These are phyloP conservation scores for Scheffersomyces titani DNA, from an alignment of 1,139 yeast species.

Conservation along the genomic window DNA sequence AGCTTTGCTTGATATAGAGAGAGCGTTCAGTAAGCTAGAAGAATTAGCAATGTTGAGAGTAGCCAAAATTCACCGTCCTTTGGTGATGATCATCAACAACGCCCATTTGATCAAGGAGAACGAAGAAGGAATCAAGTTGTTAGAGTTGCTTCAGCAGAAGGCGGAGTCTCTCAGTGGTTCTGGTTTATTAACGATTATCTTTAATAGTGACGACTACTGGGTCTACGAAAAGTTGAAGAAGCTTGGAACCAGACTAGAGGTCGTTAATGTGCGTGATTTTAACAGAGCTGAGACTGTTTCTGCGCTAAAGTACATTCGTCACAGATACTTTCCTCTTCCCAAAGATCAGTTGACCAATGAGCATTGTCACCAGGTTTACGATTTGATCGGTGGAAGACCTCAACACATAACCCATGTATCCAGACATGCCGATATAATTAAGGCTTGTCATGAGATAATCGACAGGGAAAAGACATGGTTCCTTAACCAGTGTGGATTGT, in stretches of 20 bases:
- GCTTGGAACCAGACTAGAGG: slow-evolving; percentile 73
- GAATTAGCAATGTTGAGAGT: slow-evolving; percentile 64
- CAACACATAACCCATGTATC: slow-evolving; percentile 81
- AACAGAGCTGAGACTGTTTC: slow-evolving; percentile 55
- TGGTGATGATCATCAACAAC: slow-evolving; percentile 71
- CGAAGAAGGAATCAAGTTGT: slow-evolving; percentile 65
- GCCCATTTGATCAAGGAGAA: slow-evolving; percentile 76
- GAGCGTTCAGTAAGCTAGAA: slow-evolving; percentile 77
- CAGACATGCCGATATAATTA: slow-evolving; percentile 57
- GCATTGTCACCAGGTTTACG: slow-evolving; percentile 58
- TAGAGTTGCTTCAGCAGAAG: slow-evolving; percentile 81
- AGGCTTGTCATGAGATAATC: slow-evolving; percentile 69
- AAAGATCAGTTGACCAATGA: slow-evolving; percentile 27
- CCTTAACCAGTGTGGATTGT: slow-evolving; percentile 75
- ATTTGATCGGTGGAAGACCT: slow-evolving; percentile 80
- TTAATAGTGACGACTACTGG: slow-evolving; percentile 88
- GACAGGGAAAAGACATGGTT: slow-evolving; percentile 87
- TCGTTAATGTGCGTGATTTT: slow-evolving; percentile 70
- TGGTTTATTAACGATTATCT: slow-evolving; percentile 72
- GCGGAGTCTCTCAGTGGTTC: slow-evolving; percentile 79
- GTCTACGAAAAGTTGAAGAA: slow-evolving; percentile 74
- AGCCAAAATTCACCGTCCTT: slow-evolving; percentile 43
- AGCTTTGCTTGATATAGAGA: slow-evolving; percentile 76
- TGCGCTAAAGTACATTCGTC: slow-evolving; percentile 58
- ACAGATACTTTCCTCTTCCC: slow-evolving; percentile 35